These are phyloP conservation scores for Sporisorium graminicola DNA, from an alignment of 1,284 basidiomycete genomes.

Conservation along the genomic window DNA sequence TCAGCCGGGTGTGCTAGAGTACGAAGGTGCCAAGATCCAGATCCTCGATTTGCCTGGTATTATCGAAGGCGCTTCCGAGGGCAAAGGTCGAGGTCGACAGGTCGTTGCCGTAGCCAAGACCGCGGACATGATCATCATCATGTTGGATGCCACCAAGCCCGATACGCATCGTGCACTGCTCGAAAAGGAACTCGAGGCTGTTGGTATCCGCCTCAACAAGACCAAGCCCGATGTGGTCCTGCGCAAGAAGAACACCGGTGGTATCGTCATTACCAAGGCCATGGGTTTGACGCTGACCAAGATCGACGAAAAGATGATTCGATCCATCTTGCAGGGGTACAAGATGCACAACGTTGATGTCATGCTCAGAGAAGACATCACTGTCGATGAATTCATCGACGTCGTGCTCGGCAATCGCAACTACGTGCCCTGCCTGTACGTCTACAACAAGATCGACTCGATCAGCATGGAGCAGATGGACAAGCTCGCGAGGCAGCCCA, in stretches of 20 bases:
- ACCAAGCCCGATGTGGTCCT: constrained; percentile 73
- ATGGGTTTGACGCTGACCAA: constrained; percentile 85
- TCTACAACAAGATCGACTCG: constrained; percentile 79
- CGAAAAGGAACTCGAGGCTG: constrained; percentile 93
- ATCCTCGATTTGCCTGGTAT: constrained; percentile 92
- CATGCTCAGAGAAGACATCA: constrained; percentile 74
- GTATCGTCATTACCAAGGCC: constrained; percentile 74
- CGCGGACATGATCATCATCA: constrained; percentile 86
- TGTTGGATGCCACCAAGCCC: constrained; percentile 98
- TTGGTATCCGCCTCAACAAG: constrained; percentile 94
- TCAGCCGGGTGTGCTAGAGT: constrained; percentile 55
- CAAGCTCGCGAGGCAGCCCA: constrained; percentile 85
- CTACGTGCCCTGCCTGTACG: constrained; percentile 91
- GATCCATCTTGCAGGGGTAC: constrained; percentile 80
- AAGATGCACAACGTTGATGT: constrained; percentile 67
- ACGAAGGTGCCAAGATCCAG: constrained; percentile 72
- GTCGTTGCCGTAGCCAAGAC: constrained; percentile 87
- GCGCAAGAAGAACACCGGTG: constrained; percentile 86
- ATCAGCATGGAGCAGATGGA: constrained; percentile 77
- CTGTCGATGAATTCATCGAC: constrained; percentile 96
- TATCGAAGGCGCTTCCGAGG: constrained; percentile 86
- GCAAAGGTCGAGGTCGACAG: constrained; percentile 92
- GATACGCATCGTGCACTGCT: constrained; percentile 88
- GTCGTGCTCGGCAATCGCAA: constrained; percentile 89
- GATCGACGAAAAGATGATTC: constrained; percentile 93